Base-by-base conservation (phyloP, 1,284 basidiomycete genomes). In the Leucoagaricus sp. region DNA sequence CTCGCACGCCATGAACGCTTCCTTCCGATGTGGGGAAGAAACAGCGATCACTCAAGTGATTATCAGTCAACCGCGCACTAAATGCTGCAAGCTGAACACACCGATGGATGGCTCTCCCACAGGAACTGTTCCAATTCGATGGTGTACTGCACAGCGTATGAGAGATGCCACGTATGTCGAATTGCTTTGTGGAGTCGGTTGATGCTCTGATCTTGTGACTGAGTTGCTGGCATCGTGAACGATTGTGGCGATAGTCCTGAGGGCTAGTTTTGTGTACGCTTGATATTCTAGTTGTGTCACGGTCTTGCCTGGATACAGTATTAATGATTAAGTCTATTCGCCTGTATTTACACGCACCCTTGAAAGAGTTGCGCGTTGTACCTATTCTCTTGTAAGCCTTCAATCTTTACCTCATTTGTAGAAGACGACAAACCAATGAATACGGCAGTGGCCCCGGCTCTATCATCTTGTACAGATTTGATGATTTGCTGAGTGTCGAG, bases 1-100 rank as follows among this genome's bases (percentile, higher is more conserved):
- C 69, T 94, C 93, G 66, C 91, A 93, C 12, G 87, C 87, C 48
- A 78, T 72, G 67, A 94, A 94, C 2, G 91, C 86, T 66, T 92
- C 90, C 62, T 85, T 86, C 25, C 93, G 80, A 72, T 94, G 93
- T 19, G 91, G 89, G n/a, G 88, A 87, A 9, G 91, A 91, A 6
- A 93, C 91, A 1, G 89, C 91, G 57, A 95, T 87, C 49, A 94
- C 85, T 77, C 53, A 12, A 19, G 19, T 10, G 42, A 31, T 23
- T 28, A 25, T 52, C 36, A 50, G 15, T 42, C 17, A 49, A 40
- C n/a, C 19, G 21, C 25, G 31, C n/a, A 25, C 40, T 10, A 31
- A 48, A 17, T 9, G 33, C 3, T 34, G 31, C 23, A 42, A 21
- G 26, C 12, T 17, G 31, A 38, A 58, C 63, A 6, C 52, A 76